Conservation (phyloP, 352 stramenopile genomes). For the Thraustochytrium striatum region DNA sequence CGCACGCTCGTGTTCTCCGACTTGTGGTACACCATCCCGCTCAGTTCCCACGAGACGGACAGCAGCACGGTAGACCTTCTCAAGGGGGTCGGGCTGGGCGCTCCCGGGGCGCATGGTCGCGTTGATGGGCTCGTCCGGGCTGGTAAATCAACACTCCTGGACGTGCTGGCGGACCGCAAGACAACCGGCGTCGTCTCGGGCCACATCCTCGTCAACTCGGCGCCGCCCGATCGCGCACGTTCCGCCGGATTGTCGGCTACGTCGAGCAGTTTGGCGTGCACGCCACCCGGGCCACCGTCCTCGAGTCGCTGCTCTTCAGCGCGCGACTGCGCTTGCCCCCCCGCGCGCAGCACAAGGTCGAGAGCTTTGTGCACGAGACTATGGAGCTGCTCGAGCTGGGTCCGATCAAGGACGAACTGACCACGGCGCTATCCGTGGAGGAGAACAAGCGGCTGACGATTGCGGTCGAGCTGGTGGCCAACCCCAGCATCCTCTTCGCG, state of each 20-base stretch:
- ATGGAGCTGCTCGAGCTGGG: conserved; percentile 62
- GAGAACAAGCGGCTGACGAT: conserved; percentile 60
- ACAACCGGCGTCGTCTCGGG: conserved; percentile 67
- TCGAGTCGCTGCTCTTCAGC: conserved; percentile 63
- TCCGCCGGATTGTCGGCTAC: conserved; percentile 38
- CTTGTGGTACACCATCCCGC: conserved; percentile 59
- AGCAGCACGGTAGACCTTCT: conserved; percentile 71
- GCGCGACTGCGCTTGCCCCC: conserved; percentile 60
- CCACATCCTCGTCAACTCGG: conserved; percentile 64
- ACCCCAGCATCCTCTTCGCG: conserved; percentile 57
- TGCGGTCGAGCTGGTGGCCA: conserved; percentile 61
- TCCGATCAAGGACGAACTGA: conserved; percentile 53
- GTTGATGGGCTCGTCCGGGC: conserved; percentile 78
- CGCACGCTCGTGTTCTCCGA: conserved; percentile 48
- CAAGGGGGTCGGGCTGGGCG: conserved; percentile 71
- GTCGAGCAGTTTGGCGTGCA: conserved; percentile 61
- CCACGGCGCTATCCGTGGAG: too few species aligned
- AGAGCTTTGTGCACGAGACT: conserved; percentile 59
- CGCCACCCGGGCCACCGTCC: conserved; percentile 60
- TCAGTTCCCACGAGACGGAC: conserved; percentile 58
- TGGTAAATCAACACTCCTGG: conserved; percentile 60
- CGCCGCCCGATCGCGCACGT: background rate
- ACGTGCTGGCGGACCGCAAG: conserved; percentile 74
- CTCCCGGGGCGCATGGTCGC: conserved; percentile 76
- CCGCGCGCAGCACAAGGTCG: conserved; percentile 12